Percentiles rank a stretch among this genome's conserved stretches.
These are phyloP conservation scores for Hypoxylon fuscum DNA, from an alignment of 495 filamentous ascomycete species.

Conservation along the genomic window DNA sequence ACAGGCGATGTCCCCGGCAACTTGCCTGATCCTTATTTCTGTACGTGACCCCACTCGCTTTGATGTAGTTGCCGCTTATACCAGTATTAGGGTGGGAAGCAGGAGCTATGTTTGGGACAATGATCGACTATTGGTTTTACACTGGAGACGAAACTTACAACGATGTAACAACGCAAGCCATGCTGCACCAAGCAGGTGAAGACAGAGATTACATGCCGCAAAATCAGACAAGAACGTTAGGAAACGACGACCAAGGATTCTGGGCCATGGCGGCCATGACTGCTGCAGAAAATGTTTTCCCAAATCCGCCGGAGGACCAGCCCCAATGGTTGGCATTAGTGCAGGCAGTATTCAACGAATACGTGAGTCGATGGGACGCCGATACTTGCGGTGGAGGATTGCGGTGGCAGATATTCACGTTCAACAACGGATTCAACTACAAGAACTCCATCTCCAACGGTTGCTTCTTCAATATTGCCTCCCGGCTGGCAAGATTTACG, in stretches of 20 bases:
- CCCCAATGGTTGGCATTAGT: conserved; percentile 82
- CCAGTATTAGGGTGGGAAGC: conserved; percentile 71
- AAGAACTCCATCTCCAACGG: conserved; percentile 85
- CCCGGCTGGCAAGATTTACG: conserved; percentile 77
- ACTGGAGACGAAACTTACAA: conserved; percentile 82
- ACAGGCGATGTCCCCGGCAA: conserved; percentile 77
- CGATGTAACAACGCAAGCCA: conserved; percentile 68
- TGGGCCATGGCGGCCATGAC: conserved; percentile 86
- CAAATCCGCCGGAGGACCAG: conserved; percentile 66
- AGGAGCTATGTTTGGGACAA: conserved; percentile 76
- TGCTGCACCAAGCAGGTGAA: conserved; percentile 75
- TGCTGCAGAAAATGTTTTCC: conserved; percentile 81
- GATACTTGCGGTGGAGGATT: conserved; percentile 77
- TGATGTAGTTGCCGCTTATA: conserved; percentile 14
- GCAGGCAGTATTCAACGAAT: conserved; percentile 80
- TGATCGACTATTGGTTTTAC: conserved; percentile 86
- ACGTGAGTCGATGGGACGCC: conserved; percentile 73
- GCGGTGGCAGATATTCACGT: conserved; percentile 85
- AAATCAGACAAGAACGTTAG: conserved; percentile 79
- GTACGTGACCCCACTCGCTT: conserved; percentile 37
- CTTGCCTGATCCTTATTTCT: conserved; percentile 79
- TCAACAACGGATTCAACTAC: conserved; percentile 82
- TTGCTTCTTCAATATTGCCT: conserved; percentile 82
- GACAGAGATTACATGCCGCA: conserved; percentile 77
- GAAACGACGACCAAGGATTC: conserved; percentile 89